Evolutionary conservation across 2,329 filamentous ascomycete genomes (phyloP).

Genomic region (Ascomycota sp.): DNA sequence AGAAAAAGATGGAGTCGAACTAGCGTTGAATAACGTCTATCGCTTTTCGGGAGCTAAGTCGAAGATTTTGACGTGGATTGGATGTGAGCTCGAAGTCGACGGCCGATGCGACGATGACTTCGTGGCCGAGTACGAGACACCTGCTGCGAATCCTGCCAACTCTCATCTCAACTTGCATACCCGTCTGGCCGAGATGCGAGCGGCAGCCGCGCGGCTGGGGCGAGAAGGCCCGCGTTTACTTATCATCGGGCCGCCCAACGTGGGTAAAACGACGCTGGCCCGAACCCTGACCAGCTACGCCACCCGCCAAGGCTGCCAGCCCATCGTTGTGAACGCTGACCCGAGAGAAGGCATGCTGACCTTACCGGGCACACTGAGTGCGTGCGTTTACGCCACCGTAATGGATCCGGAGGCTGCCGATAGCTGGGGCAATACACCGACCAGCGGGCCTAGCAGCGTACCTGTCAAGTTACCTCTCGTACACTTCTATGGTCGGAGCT

Average conservation of each 20-base stretch:
- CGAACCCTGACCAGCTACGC: constrained; percentile 64
- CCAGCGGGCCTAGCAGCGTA: constrained; percentile 67
- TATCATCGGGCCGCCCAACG: constrained; percentile 53
- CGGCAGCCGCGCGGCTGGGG: constrained; percentile 26
- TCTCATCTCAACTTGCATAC: constrained; percentile 73
- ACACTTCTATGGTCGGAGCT: constrained; percentile 62
- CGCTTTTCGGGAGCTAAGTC: constrained; percentile 62
- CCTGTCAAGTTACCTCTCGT: constrained; percentile 83
- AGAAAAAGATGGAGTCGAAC: constrained; percentile 86
- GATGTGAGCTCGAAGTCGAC: constrained; percentile 62
- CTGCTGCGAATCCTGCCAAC: constrained; percentile 62
- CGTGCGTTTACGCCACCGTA: constrained; percentile 66
- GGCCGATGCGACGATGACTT: constrained; percentile 31
- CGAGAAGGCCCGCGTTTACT: constrained; percentile 57
- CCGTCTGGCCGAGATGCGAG: constrained; percentile 52
- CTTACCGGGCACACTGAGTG: constrained; percentile 61
- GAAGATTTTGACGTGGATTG: constrained; percentile 79
- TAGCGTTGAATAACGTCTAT: constrained; percentile 60
- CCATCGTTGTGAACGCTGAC: constrained; percentile 67
- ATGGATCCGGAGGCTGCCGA: constrained; percentile 62
- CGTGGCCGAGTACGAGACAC: constrained; percentile 37
- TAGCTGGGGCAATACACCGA: constrained; percentile 75
- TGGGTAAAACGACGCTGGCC: constrained; percentile 64
- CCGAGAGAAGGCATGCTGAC: constrained; percentile 58
- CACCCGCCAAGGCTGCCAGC: constrained; percentile 48